Evolutionary conservation across 2,329 filamentous ascomycete species (phyloP), one percentile per base, ranked within the genome.

Genomic region (Penicillium sp.): DNA sequence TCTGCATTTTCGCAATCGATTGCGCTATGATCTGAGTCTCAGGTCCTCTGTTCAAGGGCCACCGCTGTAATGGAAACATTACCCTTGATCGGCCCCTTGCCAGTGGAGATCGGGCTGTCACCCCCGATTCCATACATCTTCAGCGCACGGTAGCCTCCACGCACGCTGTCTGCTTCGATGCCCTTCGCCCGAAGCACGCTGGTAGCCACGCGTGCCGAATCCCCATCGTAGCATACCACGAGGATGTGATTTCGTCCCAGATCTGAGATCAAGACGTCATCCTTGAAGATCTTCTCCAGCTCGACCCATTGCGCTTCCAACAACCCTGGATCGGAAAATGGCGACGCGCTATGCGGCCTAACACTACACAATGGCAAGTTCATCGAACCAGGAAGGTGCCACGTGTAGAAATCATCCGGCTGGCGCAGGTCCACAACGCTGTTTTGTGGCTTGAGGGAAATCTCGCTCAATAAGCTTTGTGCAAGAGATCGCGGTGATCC

Each of bases 201-300:
- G 2, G 79, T 79, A 3, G 81, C 82, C 5, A 84, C 75, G 0
- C 82, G 74, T 5, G 82, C 75, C 30, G 77, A 80, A 55, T 85
- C 80, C 3, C 82, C 82, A 44, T 82, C 72, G 49, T 84, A 83
- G 63, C 82, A 84, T 10, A 82, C 64, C 10, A 83, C 61, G 11
- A 84, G 61, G 12, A 81, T 64, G 6, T 73, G 72, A 52, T 72
- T 74, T 4, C 61, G 69, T 12, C 56, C 50, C 44, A 70, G 63
- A 33, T 60, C 60, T 8, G 59, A 46, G 3, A 69, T 46, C 8
- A 61, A 52, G 17, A 52, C 56, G 16, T 47, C 53, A 7, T 67
- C 48, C 7, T 62, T 68, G 65, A 83, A 81, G 1, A 73, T 64
- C 3, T 65, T 60, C 33, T 82, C 78, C 3, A 84, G 63, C 36